Evolutionary conservation across 805 yeast genomes (phyloP), one percentile per base, ranked within the genome.

Genomic region (Brettanomyces naardenensis): DNA sequence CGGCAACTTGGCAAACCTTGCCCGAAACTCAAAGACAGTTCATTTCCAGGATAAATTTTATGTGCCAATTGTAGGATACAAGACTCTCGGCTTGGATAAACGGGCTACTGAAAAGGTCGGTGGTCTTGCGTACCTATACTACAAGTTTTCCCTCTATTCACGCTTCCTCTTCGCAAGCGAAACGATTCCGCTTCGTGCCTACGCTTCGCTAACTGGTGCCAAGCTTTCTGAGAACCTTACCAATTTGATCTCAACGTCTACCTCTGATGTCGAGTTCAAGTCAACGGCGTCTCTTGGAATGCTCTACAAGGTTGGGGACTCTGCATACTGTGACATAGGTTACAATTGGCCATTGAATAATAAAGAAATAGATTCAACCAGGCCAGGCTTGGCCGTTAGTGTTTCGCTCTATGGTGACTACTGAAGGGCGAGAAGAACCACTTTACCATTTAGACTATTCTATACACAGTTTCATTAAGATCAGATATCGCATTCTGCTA

Each of bases 11-110:
- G 59, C 64, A 40, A 64, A 73, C 38, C 52, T 69, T 15, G 42
- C 53, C 4, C 42, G 47, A 37, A 43, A 39, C 41, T 38, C 46
- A 6, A 41, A 42, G 14, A 50, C 58, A 5, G 60, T 84, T 2
- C 89, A 83, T 50, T 52, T 80, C 22, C 71, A 80, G 53, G 98
- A 90, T 57, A 71, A 84, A 45, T 90, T 89, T 55, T 85, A 79
- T 51, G 22, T 35, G 19, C 20, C 33, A 10, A 10, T 35, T 14
- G 28, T 14, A 9, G 38, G 38, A 11, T 35, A 35, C 27, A 21
- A 27, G 21, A 21, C 33, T 20, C 14, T 35, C 15, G 38, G 38
- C 18, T 19, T 35, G n/a, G 20, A 6, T 14, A 17, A 17, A 7
- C 7, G 26, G 11, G 7, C n/a, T 6, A 13, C 21, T 25, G 20